phyloP scores from a whole-genome alignment of 2,329 filamentous ascomycete genomes.

The Gaeumannomyces sp. region DNA sequence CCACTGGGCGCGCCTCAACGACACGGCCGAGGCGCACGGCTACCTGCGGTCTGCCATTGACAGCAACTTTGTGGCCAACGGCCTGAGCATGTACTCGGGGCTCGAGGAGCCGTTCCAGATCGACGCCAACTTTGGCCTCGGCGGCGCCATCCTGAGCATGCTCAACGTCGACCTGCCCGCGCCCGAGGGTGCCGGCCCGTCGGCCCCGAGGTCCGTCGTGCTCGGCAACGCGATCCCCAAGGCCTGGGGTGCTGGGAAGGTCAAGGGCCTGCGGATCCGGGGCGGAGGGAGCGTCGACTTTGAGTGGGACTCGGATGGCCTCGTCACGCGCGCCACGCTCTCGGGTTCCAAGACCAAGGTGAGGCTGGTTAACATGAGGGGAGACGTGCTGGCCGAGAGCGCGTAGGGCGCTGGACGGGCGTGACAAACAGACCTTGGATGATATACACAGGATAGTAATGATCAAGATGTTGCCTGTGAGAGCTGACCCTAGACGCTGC shows the following conservation, averaged over 20 bases:
- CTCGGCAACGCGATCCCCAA: slow-evolving; percentile 41
- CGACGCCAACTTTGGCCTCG: slow-evolving; percentile 51
- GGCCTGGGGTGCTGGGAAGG: slow-evolving; percentile 36
- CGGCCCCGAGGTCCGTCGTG: slow-evolving; percentile 28
- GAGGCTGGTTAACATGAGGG: slow-evolving; percentile 16
- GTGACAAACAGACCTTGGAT: not conserved
- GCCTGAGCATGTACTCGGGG: slow-evolving; percentile 44
- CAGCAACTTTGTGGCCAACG: slow-evolving; percentile 43
- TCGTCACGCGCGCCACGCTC: slow-evolving; percentile 22
- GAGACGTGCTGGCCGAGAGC: slow-evolving; percentile 8
- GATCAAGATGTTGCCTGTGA: not conserved
- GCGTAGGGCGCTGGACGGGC: not conserved
- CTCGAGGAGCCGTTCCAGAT: slow-evolving; percentile 47
- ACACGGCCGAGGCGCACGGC: slow-evolving; percentile 41
- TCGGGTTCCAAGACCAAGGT: slow-evolving; percentile 5
- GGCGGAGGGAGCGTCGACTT: slow-evolving; percentile 39
- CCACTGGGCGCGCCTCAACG: slow-evolving; percentile 49
- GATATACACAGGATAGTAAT: not conserved
- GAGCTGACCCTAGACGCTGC: not conserved
- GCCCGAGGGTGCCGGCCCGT: slow-evolving; percentile 15
- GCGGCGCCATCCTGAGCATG: slow-evolving; percentile 44
- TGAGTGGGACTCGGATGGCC: slow-evolving; percentile 32
- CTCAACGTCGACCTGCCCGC: slow-evolving; percentile 42
- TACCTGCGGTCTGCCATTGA: slow-evolving; percentile 42
- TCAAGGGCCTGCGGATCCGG: slow-evolving; percentile 36